phyloP scores from a whole-genome alignment of 208 protist species.

The Porcisia deanei region DNA sequence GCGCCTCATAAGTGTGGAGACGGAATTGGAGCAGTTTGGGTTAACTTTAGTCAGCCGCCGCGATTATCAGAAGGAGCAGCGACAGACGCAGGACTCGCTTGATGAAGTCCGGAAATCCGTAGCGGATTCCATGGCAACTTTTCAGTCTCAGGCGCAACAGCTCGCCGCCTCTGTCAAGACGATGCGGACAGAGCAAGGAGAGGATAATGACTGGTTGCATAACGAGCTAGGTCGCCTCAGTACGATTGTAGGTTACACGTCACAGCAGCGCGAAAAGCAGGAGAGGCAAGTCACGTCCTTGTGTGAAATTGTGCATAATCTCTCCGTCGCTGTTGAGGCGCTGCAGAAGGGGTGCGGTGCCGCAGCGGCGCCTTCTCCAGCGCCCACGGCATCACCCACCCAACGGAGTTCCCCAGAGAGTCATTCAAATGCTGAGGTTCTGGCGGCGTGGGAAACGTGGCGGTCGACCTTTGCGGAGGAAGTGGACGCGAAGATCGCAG shows the following conservation, averaged over 20 bases:
- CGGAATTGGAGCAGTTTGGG: constrained; percentile 8
- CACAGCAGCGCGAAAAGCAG: constrained; percentile 28
- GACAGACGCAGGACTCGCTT: constrained; percentile 11
- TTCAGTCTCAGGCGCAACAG: constrained; percentile 12
- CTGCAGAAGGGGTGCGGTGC: constrained; percentile 11
- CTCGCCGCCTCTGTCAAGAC: constrained; percentile 4
- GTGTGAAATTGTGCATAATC: constrained; percentile 36
- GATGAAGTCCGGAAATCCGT: background rate
- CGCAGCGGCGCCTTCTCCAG: constrained; percentile 1
- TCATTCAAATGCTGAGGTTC: background rate
- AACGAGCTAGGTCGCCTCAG: constrained; percentile 24
- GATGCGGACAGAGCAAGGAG: constrained; percentile 15
- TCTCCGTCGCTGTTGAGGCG: constrained; percentile 31
- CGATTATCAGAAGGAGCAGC: constrained; percentile 16
- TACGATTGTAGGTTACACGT: constrained; percentile 11
- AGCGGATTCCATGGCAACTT: background rate
- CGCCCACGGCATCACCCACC: background rate
- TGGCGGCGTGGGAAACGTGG: constrained; percentile 15
- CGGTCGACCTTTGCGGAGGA: constrained; percentile 12
- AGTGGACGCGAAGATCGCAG: constrained; percentile 15
- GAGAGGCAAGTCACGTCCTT: constrained; percentile 28
- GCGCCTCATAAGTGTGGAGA: constrained; percentile 15
- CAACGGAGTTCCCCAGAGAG: background rate
- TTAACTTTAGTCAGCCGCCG: constrained; percentile 1
- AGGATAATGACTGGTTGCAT: constrained; percentile 36